Base-by-base conservation (phyloP, 202 grass and related monocot genomes). In the Saccharum hybrid region DNA sequence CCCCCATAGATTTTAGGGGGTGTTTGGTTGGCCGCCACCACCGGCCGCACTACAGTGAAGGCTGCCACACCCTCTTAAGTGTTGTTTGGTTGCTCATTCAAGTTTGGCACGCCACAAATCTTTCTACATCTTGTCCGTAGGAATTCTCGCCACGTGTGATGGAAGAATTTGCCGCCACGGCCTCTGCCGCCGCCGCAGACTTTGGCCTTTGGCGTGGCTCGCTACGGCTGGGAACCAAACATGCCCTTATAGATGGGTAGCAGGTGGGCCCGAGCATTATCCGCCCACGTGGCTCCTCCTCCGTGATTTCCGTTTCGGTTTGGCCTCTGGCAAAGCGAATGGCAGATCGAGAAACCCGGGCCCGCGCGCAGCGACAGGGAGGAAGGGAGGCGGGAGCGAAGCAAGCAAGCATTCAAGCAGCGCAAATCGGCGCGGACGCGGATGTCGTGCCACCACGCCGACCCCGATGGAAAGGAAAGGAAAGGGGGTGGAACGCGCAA, bases 211-310 rank as follows among this genome's bases (percentile, higher is more conserved):
- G n/a, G n/a, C n/a, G 26, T 26, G 26, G 26, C 1, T 26, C 26
- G 1, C 26, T 26, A 26, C 1, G 26, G 26, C 26, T 1, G 26
- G 26, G 26, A 26, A 26, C 26, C 26, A 26, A 26, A 26, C 26
- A 26, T 0, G 26, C 26, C 26, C 26, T 26, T 26, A 26, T 89
- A 77, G 64, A 57, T 77, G 83, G 59, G 49, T 54, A 45, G 64
- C 4, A 1, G 3, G 62, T 68, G 42, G 57, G 66, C 51, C 72
- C 66, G 23, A 8, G 66, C 21, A 71, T 70, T 82, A 67, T 66
- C 67, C 41, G 63, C 84, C 82, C 87, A 92, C 83, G 87, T 90
- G 79, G 83, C 42, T 49, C 14, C 65, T 34, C 60, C 79, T 34
- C 69, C 42, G 40, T 38, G n/a, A 66, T 57, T 78, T 71, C 80